Evolutionary conservation across 495 filamentous ascomycete species (phyloP).

Genomic region (Aspergillus homomorphus): DNA sequence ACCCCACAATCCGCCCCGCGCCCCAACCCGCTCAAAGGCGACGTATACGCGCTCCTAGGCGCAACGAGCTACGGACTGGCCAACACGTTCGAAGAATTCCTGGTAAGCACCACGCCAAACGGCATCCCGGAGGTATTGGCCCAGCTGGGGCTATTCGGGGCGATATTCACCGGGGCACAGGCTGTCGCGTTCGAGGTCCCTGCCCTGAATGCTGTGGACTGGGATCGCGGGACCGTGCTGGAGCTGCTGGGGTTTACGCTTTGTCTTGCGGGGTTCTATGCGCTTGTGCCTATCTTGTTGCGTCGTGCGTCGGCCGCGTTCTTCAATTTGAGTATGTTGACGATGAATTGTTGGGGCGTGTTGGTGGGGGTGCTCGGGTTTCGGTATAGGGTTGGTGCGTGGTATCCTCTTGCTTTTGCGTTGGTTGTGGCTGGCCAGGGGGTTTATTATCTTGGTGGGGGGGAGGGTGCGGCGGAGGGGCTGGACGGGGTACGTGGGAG

Average conservation of each 20-base stretch:
- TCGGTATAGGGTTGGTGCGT: slow-evolving; percentile 72
- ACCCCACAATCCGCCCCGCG: slow-evolving; percentile 47
- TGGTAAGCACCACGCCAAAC: slow-evolving; percentile 79
- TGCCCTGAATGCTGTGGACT: slow-evolving; percentile 65
- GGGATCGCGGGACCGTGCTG: slow-evolving; percentile 61
- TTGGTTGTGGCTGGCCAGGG: slow-evolving; percentile 80
- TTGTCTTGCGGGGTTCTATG: slow-evolving; percentile 80
- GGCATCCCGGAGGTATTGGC: slow-evolving; percentile 96
- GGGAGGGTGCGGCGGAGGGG: slow-evolving; percentile 1
- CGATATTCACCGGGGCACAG: slow-evolving; percentile 88
- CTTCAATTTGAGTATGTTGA: slow-evolving; percentile 93
- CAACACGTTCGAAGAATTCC: slow-evolving; percentile 90
- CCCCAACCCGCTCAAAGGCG: slow-evolving; percentile 74
- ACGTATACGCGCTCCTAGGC: slow-evolving; percentile 84
- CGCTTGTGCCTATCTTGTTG: slow-evolving; percentile 78
- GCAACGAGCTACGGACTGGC: slow-evolving; percentile 88
- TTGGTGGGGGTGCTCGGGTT: slow-evolving; percentile 87
- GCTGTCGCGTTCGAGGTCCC: slow-evolving; percentile 84
- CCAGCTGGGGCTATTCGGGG: slow-evolving; percentile 84
- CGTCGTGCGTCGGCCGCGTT: slow-evolving; percentile 88
- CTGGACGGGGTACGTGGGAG: slow-evolving; percentile 5
- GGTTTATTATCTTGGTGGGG: slow-evolving; percentile 64
- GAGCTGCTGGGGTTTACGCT: slow-evolving; percentile 89
- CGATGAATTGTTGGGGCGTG: slow-evolving; percentile 95
- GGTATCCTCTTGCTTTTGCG: slow-evolving; percentile 95